phyloP scores from a whole-genome alignment of 345 rosid genomes.

The Fremontodendron californicum region DNA sequence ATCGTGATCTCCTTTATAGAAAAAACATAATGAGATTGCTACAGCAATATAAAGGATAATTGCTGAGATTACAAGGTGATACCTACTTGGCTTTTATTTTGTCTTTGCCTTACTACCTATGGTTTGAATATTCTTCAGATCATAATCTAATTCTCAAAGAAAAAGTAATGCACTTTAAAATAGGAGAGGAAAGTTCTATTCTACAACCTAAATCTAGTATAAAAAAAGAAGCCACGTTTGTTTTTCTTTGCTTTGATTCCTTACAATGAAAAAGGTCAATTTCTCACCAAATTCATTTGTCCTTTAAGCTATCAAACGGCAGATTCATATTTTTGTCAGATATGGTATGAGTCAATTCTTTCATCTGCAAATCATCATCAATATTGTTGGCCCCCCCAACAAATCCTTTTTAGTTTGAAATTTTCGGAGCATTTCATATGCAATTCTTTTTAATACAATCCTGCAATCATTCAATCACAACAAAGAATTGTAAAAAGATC shows the following conservation, averaged over 20 bases:
- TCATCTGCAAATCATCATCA: conserved; percentile 8
- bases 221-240: background rate
- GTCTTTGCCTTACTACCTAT: background rate
- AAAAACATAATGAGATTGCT: no score
- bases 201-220: background rate
- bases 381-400: background rate
- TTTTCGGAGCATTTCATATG: no score
- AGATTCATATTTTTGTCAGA: conserved; percentile 3
- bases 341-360: conserved; percentile 7
- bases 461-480: no score
- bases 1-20: no score
- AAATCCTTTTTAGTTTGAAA: background rate
- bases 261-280: conserved; percentile 17
- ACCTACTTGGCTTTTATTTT: conserved; percentile 12
- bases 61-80: conserved; percentile 31
- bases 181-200: conserved; percentile 12
- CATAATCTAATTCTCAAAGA: background rate
- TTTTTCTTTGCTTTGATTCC: conserved; percentile 19
- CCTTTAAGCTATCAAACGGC: conserved; percentile 11
- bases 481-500: no score
- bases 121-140: conserved; percentile 10
- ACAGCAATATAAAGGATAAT: background rate
- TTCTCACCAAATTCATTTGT: conserved; percentile 22
- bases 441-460: no score
- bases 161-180: background rate